A percentile compares a stretch with the other conserved stretches of the same genome.
These are phyloP conservation scores for Agarophyton chilense DNA, from an alignment of 23 red algal species.

Conservation along the genomic window DNA sequence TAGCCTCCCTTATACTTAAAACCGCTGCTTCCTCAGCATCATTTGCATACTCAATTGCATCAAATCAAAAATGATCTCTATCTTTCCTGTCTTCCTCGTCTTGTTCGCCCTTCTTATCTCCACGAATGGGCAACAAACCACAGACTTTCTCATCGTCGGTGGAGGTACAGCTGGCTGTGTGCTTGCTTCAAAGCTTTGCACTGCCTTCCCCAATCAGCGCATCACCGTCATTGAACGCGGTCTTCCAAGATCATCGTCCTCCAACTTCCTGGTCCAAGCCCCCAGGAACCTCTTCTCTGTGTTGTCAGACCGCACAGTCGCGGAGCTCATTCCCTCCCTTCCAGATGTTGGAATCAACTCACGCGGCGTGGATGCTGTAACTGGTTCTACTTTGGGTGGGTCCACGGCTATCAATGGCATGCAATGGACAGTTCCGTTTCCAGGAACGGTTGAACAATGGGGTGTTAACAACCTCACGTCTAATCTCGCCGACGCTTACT, in stretches of 20 bases:
- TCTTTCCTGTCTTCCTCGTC: too few species aligned
- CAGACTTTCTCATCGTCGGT: constrained; percentile 73
- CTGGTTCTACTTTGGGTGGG: constrained; percentile 61
- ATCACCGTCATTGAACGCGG: constrained; percentile 57
- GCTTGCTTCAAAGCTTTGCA: constrained; percentile 54
- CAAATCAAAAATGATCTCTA: too few species aligned
- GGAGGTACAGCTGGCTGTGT: constrained; percentile 69
- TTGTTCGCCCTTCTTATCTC: too few species aligned
- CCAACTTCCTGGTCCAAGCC: constrained; percentile 44
- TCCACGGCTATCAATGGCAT: constrained; percentile 63
- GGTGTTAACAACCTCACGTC: not conserved
- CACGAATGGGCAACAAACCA: not conserved
- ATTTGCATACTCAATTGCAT: too few species aligned
- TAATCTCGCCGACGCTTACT: not conserved
- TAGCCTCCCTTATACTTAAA: too few species aligned
- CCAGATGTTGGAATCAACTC: constrained; percentile 22
- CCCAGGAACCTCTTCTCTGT: constrained; percentile 1
- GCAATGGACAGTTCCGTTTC: constrained; percentile 51
- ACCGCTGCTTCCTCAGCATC: too few species aligned
- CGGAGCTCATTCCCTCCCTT: not conserved
- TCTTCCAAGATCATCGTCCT: not conserved
- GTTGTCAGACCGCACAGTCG: constrained; percentile 29
- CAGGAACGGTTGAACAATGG: constrained; percentile 42
- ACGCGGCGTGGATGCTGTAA: not conserved
- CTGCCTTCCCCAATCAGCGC: constrained; percentile 28